Percentiles rank a stretch among this genome's conserved stretches.
Conservation (phyloP, 805 yeast species). For the Ogataea naganishii region DNA sequence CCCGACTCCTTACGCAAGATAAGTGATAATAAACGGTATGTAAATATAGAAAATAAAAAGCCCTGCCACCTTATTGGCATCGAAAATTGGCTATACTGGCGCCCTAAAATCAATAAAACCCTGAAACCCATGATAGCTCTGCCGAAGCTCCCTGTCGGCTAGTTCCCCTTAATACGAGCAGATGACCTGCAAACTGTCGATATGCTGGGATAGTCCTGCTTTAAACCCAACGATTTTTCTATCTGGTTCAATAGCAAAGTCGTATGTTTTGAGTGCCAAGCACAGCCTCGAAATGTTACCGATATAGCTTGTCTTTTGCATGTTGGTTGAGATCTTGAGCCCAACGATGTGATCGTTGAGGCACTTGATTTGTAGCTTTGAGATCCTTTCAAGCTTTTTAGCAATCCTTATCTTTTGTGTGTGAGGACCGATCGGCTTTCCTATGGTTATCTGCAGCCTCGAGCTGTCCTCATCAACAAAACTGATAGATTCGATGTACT, state of each 20-base stretch:
- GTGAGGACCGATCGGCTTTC: constrained; percentile 4
- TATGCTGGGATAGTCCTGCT: constrained; percentile 11
- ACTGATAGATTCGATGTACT: constrained; percentile 9
- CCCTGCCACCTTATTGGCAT: constrained; percentile 13
- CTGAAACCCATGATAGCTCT: constrained; percentile 2
- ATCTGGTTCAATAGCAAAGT: constrained; percentile 5
- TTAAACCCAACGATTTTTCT: constrained; percentile 9
- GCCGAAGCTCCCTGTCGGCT: too few relatives aligned
- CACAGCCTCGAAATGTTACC: constrained; percentile 8
- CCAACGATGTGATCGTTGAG: constrained; percentile 8
- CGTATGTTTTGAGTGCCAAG: constrained; percentile 5
- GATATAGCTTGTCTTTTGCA: constrained; percentile 4
- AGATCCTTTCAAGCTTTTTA: constrained; percentile 7
- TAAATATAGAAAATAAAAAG: constrained; percentile 15
- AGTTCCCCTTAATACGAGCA: constrained; percentile 3
- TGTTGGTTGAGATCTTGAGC: constrained; percentile 8
- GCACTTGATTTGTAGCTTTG: constrained; percentile 5
- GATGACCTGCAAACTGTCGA: constrained; percentile 11
- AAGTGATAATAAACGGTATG: constrained; percentile 7
- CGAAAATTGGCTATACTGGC: neutral
- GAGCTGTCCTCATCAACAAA: constrained; percentile 8
- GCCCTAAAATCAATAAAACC: neutral
- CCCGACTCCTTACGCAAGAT: too few relatives aligned
- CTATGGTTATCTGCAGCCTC: constrained; percentile 8
- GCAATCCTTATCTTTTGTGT: constrained; percentile 3